Base-by-base conservation (phyloP, 2,329 filamentous ascomycete species). In the Harringtonia aguacate region DNA sequence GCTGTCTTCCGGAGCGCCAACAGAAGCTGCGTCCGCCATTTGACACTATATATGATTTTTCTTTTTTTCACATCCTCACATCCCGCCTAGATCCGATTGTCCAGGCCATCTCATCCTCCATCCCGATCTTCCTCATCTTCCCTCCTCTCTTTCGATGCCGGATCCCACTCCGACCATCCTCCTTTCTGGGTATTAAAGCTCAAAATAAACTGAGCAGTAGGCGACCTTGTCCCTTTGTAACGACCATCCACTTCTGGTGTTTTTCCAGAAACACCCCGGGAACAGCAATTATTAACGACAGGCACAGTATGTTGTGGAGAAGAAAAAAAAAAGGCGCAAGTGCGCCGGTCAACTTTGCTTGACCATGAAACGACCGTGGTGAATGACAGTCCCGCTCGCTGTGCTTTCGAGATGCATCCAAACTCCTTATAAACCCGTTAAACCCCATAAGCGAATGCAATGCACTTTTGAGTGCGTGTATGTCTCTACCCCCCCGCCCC, bases 371-470 rank as follows among this genome's bases (percentile, higher is more conserved):
- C 39, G 44, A 46, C 39, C 36, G 44, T 42, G n/a, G n/a, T 41
- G 36, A 41, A 41, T 41, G n/a, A 33, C 35, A 22, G 28, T 21
- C 34, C 27, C 44, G 39, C 36, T 36, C 35, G 43, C 43, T 45
- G 18, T 34, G 44, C 36, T 42, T 21, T 42, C 30, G 39, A 38
- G 44, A 46, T 46, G 44, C 39, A 37, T 41, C 41, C 34, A 28
- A 46, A 46, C 44, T 46, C 44, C 44, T 14, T 21, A 36, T 29
- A 27, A 24, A 35, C 36, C 36, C 43, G 43, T 42, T 41, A 41
- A 44, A 36, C 41, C 45, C 44, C 39, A 35, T 35, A 37, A 50
- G 42, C 48, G 48, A 50, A 50, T 50, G 48, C 46, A 50, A 50
- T 45, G 36, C 40, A 38, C 36, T 45, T 36, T 39, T 43, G 44